A percentile compares a stretch with the other conserved stretches of the same genome.
These are phyloP conservation scores for Paramecium caudatum DNA, from an alignment of 73 alveolate species.

Conservation along the genomic window DNA sequence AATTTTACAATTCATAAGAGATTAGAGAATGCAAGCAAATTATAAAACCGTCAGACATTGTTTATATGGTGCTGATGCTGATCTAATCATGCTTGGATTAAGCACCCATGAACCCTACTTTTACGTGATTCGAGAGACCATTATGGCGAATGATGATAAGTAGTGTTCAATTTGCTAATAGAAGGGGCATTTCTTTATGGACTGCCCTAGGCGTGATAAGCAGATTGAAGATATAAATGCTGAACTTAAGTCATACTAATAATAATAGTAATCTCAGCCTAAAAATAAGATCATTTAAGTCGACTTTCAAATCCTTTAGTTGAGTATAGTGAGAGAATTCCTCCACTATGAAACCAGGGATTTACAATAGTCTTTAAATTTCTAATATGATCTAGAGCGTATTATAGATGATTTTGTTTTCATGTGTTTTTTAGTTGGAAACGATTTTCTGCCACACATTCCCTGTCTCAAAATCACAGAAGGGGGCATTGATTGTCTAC, in stretches of 20 bases:
- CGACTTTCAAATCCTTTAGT: constrained; percentile 40
- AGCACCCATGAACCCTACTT: constrained; percentile 99
- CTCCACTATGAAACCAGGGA: constrained; percentile 86
- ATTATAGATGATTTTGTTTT: constrained; percentile 98
- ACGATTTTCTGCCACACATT: constrained; percentile 99
- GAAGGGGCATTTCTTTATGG: constrained; percentile 92
- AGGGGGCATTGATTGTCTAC: constrained; percentile 99
- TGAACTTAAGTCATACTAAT: neutral
- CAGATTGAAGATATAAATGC: constrained; percentile 79
- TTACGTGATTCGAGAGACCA: constrained; percentile 97
- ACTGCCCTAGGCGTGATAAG: constrained; percentile 84
- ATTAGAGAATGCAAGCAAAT: constrained; percentile 87
- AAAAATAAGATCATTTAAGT: constrained; percentile 41
- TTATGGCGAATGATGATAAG: constrained; percentile 89
- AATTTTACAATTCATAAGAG: constrained; percentile 96
- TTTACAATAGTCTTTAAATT: constrained; percentile 67
- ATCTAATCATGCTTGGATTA: constrained; percentile 99
- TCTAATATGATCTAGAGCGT: constrained; percentile 90
- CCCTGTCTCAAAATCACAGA: constrained; percentile 98
- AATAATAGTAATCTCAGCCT: constrained; percentile 11
- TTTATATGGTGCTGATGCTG: constrained; percentile 99
- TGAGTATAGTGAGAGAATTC: constrained; percentile 93
- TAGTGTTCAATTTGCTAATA: constrained; percentile 93
- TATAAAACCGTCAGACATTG: constrained; percentile 98
- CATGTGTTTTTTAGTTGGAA: constrained; percentile 99